Percentiles rank a stretch among this genome's conserved stretches.
Evolutionary conservation across 2,329 filamentous ascomycete species (phyloP).

Genomic region (Penicillium concentricum): DNA sequence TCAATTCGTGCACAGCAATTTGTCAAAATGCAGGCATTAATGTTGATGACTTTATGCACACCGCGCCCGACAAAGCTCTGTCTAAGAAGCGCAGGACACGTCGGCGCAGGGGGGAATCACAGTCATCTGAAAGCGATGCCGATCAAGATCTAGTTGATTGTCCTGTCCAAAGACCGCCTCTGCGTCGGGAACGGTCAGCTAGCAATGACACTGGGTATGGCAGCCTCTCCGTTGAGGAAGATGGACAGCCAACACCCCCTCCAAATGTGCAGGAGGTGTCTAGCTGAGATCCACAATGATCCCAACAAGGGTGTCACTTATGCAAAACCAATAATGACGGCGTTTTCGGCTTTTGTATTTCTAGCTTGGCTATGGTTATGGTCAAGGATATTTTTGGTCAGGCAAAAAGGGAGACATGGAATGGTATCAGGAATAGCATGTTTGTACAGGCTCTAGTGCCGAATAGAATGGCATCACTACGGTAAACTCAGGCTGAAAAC

Average conservation of each 20-base stretch:
- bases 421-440: not conserved
- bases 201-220: slow-evolving; percentile 45
- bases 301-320: not conserved
- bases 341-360: slow-evolving; percentile 14
- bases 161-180: slow-evolving; percentile 2
- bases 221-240: slow-evolving; percentile 29
- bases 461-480: not conserved
- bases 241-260: slow-evolving; percentile 7
- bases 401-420: slow-evolving; percentile 2
- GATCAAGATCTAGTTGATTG: slow-evolving; percentile 16
- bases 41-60: slow-evolving; percentile 31
- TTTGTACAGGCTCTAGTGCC: not conserved
- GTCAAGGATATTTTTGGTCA: not conserved
- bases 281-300: not conserved
- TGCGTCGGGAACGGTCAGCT: slow-evolving; percentile 30
- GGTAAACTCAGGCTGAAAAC: not conserved
- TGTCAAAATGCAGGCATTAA: slow-evolving; percentile 39
- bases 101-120: slow-evolving; percentile 17
- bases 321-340: slow-evolving; percentile 6
- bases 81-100: slow-evolving; percentile 24
- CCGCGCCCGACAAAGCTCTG: slow-evolving; percentile 19
- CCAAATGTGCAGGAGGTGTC: slow-evolving; percentile 10
- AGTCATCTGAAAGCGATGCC: slow-evolving; percentile 17
- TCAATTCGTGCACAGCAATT: slow-evolving; percentile 37
- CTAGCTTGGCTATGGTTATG: not conserved